Evolutionary conservation across 2,329 filamentous ascomycete species (phyloP), one percentile per base, ranked within the genome.

Genomic region (Verruconis gallopava): DNA sequence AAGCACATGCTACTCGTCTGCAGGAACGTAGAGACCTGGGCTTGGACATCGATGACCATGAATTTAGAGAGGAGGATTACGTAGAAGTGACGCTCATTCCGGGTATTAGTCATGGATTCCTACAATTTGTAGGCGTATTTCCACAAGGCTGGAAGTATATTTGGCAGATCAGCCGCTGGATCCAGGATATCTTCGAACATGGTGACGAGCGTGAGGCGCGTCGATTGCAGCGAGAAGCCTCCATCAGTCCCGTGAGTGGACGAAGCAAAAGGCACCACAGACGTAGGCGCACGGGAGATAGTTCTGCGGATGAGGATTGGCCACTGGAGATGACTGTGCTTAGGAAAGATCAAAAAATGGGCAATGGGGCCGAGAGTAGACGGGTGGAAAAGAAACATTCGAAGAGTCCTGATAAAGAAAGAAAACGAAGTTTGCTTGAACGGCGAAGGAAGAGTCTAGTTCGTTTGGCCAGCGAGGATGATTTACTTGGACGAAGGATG

Each of bases 71-170:
- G 50, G 76, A 77, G 51, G 80, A 85, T 33, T 75, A 79, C 41
- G 79, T 85, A 0, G 85, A 95, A 54, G 83, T 95, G 1, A 75
- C 78, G 14, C 67, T 96, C 18, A 79, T 98, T 3, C 86, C 88
- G 0, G 88, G 89, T 0, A 85, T 94, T 38, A 86, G 79, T 3
- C 91, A 98, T 54, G 91, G 91, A 1, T 98, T 98, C 60, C 64
- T 95, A 51, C 88, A 95, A 55, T 94, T 98, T 55, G 85, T 85
- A 0, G 71, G 75, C 1, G 68, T 95, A 3, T 98, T 93, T 51
- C 86, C 86, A 0, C 85, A 91, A 5, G 88, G 84, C 1, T 93
- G 86, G 84, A 81, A 80, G 53, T 80, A 93, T 55, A 83, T 96
- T 51, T 76, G 81, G 49, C 74, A 81, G 22, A 84, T 82, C 48